Evolutionary conservation across 2,329 filamentous ascomycete genomes (phyloP), one percentile per base, ranked within the genome.

Genomic region (Trichoderma oligosporum): DNA sequence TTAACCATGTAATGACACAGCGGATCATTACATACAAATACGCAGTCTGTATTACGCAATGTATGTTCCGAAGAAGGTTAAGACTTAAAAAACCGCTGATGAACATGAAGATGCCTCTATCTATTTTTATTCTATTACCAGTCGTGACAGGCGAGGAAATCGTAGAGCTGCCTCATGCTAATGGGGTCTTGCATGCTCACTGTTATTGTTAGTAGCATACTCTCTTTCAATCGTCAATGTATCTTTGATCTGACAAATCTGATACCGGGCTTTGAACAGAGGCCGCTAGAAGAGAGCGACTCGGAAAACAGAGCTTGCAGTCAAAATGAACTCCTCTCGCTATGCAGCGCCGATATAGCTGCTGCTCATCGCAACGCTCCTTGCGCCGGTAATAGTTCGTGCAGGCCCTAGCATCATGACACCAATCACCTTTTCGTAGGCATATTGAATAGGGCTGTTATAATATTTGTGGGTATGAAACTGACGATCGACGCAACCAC

Each of bases 331-430:
- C 46, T 29, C 46, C 46, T 7, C 46, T 49, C 22, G 38, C 46
- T 38, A 38, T 24, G 24, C 46, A 49, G 5, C 46, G 46, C 7
- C 46, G 46, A 16, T 33, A 49, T 29, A 33, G 46, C 24, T 49
- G 46, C 35, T 33, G 33, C 27, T 33, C 46, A 14, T 49, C 46
- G 22, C 46, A 49, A 22, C 46, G 46, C 22, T 49, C 46, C 22
- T 49, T 49, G 46, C 46, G 46, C 9, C 36, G 48, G 22, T 52
- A 41, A 27, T 16, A 52, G 48, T 52, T 52, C 31, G 18, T 52
- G 36, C 46, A 49, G 11, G 46, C 46, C n/a, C 46, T 49, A 25
- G 46, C 48, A 12, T 36, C 39, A 20, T 36, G 16, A 7, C 48
- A 12, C 8, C 48, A 25, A 16, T 52, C 48, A 31, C 35, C 18